A percentile compares a stretch with the other conserved stretches of the same genome.
phyloP scores from a whole-genome alignment of 805 yeast genomes.

The Candida rishiriensis region DNA sequence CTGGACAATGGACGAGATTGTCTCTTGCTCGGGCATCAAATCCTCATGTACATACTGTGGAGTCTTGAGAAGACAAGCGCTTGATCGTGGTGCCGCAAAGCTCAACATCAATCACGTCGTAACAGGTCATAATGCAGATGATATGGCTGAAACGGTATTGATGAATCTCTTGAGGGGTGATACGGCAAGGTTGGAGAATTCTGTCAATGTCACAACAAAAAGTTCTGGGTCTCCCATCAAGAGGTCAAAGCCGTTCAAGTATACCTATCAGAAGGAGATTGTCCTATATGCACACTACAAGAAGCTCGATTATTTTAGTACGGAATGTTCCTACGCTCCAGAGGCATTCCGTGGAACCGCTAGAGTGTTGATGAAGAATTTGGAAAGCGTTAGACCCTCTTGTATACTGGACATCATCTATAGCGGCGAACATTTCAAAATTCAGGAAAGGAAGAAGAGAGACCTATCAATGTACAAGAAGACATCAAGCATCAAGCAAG shows the following conservation, averaged over 20 bases:
- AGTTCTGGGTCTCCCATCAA: conserved; percentile 84
- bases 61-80: conserved; percentile 90
- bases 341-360: conserved; percentile 99
- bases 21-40: conserved; percentile 87
- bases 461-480: conserved; percentile 30
- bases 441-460: conserved; percentile 54
- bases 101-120: conserved; percentile 85
- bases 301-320: conserved; percentile 89
- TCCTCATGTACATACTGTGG: conserved; percentile 98
- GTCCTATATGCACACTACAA: conserved; percentile 96
- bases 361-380: conserved; percentile 80
- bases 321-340: conserved; percentile 97
- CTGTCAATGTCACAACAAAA: conserved; percentile 80
- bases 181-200: conserved; percentile 82
- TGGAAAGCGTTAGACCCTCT: conserved; percentile 87
- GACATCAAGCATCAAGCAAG: conserved; percentile 24
- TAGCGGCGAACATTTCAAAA: conserved; percentile 82
- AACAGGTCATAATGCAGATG: conserved; percentile 99
- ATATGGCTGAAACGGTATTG: conserved; percentile 96
- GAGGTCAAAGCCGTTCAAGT: conserved; percentile 93
- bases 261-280: conserved; percentile 93
- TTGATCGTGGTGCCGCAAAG: conserved; percentile 92
- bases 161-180: conserved; percentile 97
- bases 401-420: conserved; percentile 92
- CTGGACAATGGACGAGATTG: conserved; percentile 99